Evolutionary conservation across 805 yeast genomes (phyloP), one percentile per base, ranked within the genome.

Genomic region (Schwanniomyces occidentalis): DNA sequence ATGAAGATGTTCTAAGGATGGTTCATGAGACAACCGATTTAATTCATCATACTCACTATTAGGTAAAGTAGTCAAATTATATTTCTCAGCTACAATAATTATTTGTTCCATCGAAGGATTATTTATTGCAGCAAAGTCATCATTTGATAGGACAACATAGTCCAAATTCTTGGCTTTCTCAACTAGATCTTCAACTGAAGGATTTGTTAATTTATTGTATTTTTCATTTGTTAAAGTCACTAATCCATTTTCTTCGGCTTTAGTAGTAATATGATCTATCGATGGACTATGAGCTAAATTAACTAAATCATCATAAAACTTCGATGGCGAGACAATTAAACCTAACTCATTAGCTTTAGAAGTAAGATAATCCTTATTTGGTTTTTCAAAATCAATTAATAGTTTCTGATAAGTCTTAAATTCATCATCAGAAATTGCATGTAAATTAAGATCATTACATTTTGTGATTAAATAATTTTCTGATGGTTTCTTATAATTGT

Each of bases 321-420:
- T 43, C 2, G 61, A 35, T 1, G 69, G 42, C 1, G 65, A 45
- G 3, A 65, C 48, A 14, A 56, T 56, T 16, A 59, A 45, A 1
- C 69, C 69, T 24, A 60, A 36, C 13, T 58, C 54, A 40, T 61
- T 60, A 9, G 72, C 69, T 39, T 61, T 65, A 4, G 45, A 29
- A 2, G 63, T 57, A 13, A 65, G 41, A 36, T 63, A 64, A 1
- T 47, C 54, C 37, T 56, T 56, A 12, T 48, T 46, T 3, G 72
- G 72, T 31, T 56, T 61, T 16, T 58, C 63, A 35, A 52, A 44
- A 15, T 63, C 64, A 0, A 47, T 48, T 25, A 45, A 48, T 12
- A 51, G 29, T 8, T 33, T 34, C 26, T 49, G 50, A 23, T 45
- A 50, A 8, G 35, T 27, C 5, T 41, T 35, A 19, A 43, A 38